phyloP scores from a whole-genome alignment of 257 asterid genomes.

The Hygrophila difformis region DNA sequence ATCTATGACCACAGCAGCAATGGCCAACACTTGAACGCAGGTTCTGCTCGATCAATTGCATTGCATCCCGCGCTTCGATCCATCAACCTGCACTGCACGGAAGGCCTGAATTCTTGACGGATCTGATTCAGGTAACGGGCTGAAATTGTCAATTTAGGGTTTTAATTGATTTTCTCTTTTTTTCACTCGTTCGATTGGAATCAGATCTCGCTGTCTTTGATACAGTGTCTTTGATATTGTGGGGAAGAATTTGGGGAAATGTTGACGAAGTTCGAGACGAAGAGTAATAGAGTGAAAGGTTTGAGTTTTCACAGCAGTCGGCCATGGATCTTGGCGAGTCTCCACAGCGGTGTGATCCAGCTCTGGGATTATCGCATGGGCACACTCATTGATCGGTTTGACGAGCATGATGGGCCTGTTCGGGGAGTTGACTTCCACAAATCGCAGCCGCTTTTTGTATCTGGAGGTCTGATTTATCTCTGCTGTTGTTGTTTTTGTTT shows the following conservation, averaged over 20 bases:
- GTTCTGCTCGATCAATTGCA: no score
- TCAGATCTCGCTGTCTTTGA: background rate
- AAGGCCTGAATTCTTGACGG: background rate
- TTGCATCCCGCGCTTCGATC: background rate
- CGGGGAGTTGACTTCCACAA: conserved; percentile 88
- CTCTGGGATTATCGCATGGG: conserved; percentile 98
- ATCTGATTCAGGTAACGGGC: background rate
- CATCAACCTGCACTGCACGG: no score
- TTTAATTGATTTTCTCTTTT: no score
- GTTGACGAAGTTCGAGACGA: conserved; percentile 97
- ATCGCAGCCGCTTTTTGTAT: conserved; percentile 89
- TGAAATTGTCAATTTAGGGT: background rate
- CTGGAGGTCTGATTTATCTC: conserved; percentile 55
- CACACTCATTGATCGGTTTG: conserved; percentile 88
- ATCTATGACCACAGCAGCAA: background rate
- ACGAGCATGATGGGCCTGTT: conserved; percentile 95
- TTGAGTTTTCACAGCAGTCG: conserved; percentile 89
- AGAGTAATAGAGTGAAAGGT: conserved; percentile 97
- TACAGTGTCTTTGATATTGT: background rate
- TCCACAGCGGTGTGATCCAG: conserved; percentile 99
- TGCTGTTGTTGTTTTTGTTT: no score
- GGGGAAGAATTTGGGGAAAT: conserved; percentile 24
- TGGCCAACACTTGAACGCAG: background rate
- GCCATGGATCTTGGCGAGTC: conserved; percentile 99
- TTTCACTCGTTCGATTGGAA: background rate